Evolutionary conservation across 2,329 filamentous ascomycete species (phyloP), one percentile per base, ranked within the genome.

Genomic region (Xylariaceae sp.): DNA sequence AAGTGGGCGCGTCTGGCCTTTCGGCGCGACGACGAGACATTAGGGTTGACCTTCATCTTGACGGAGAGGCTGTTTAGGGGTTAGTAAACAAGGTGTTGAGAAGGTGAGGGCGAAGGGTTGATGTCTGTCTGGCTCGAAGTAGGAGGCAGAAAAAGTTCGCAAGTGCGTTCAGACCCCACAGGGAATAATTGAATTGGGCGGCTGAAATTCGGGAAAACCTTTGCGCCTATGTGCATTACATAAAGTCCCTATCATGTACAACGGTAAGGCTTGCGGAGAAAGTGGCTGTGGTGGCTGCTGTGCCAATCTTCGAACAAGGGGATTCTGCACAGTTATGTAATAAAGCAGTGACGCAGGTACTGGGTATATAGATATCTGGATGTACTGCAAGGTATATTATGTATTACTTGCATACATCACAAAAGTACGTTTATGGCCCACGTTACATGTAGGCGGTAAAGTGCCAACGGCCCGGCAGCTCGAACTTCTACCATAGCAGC

Each of bases 1-100:
- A 94, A 98, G 81, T 98, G 90, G 68, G 88, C 86, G 80, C 95
- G 95, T 73, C 92, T 88, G 74, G 88, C 92, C 88, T 98, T 98
- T 76, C 90, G 85, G 74, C 90, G 83, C 66, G 88, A 48, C 28
- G 43, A 46, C 38, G 43, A 48, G 9, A 48, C 59, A 50, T 56
- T 53, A 45, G 51, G 48, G 47, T 47, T 54, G 46, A 51, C 42
- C 51, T 59, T 59, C 57, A 60, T 59, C 47, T 59, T 59, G 52
- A 51, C 53, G 48, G 21, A 24, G 7, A 11, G 21, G 46, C 47
- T 40, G 46, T 34, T 24, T 41, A 27, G 32, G 41, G 40, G 43
- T 41, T 18, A 15, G 18, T 41, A 40, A 43, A 44, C 38, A 41
- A 39, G 41, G 28, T 31, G 38, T 35, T 33, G 8, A 9, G 21